Conservation (phyloP, 768 basidiomycete genomes). For the Rhizopogon rudus region DNA sequence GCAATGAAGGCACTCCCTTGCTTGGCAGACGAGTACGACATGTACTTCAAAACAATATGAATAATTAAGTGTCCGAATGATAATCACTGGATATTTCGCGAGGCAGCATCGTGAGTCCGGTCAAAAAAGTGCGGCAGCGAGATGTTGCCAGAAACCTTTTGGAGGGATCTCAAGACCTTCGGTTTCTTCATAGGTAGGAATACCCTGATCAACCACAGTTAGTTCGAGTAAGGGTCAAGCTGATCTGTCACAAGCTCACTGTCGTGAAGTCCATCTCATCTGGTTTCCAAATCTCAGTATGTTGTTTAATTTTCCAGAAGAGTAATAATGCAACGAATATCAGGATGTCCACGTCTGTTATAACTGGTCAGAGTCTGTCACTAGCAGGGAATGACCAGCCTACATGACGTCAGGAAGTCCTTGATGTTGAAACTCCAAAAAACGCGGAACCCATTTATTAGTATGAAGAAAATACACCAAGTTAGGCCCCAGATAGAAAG, state of each 20-base stretch:
- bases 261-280: conserved; percentile 70
- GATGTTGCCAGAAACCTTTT: conserved; percentile 43
- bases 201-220: conserved; percentile 37
- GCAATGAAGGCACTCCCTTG: no score
- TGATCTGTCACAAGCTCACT: conserved; percentile 27
- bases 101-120: not conserved
- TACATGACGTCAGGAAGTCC: conserved; percentile 45
- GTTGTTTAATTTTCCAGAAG: conserved; percentile 17
- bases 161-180: conserved; percentile 50
- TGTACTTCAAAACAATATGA: not conserved
- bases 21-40: not conserved
- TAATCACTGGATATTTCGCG: not conserved
- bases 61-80: not conserved
- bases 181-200: conserved; percentile 64
- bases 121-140: conserved; percentile 50
- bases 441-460: conserved; percentile 50
- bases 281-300: conserved; percentile 40
- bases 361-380: not conserved
- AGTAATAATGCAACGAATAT: conserved; percentile 15
- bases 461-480: conserved; percentile 57
- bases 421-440: conserved; percentile 58
- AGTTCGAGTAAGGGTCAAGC: not conserved
- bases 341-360: conserved; percentile 28
- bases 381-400: conserved; percentile 11
- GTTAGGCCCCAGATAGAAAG: conserved; percentile 64